Evolutionary conservation across 108 stramenopile genomes (phyloP), one percentile per base, ranked within the genome.

Genomic region (Nitzschia sp.): DNA sequence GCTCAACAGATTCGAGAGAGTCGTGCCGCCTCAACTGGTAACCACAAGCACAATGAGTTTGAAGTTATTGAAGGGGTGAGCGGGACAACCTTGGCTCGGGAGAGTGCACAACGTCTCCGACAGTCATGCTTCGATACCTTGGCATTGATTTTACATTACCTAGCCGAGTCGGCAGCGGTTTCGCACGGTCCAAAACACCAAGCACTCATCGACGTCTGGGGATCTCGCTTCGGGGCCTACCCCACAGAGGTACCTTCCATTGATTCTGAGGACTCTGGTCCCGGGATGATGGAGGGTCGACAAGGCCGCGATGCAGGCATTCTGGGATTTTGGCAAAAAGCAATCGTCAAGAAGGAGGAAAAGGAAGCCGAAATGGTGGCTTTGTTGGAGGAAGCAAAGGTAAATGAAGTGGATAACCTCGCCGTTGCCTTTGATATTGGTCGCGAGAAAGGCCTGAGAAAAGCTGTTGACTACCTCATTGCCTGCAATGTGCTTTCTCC

Each of bases 401-500:
- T 48, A 20, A 64, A 63, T 15, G 62, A 41, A 63, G 65, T 37
- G 37, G 65, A 71, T 20, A 65, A 72, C 42, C 40, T 78, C 9
- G 48, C 72, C 11, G 58, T 79, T 24, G 97, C 97, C 1, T 77
- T 96, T 57, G 81, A 86, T 9, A 82, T 97, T 53, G 85, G 89
- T 34, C 57, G 71, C 10, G 81, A 80, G 38, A 96, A 96, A 80
- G 80, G 90, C 14, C 72, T 98, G 20, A 91, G 92, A 61, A 97
- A 96, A 77, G 95, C 88, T 5, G 73, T 98, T 12, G 95, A 96
- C 20, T 97, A 95, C 69, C 72, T 98, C 41, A 84, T 97, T 65
- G 93, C 94, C 10, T 85, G 80, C 61, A 82, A 88, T 69, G 88
- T 96, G 53, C 76, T 98, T 40, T 87, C 91, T 25, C 82, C 94